phyloP scores from a whole-genome alignment of 257 asterid species.

The Gentiana macrophylla region DNA sequence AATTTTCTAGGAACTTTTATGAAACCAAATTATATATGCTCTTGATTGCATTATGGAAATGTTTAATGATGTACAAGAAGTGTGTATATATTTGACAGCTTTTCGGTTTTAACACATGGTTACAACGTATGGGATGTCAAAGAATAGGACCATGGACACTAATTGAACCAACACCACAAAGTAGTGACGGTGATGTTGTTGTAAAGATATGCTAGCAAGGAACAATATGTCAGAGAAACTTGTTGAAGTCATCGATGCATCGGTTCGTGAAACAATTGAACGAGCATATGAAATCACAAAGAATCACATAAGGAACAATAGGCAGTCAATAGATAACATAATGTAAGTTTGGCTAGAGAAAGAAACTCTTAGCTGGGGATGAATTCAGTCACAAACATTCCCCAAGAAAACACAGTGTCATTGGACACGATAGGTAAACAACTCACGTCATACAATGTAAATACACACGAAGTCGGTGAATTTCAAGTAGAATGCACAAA shows the following conservation, averaged over 20 bases:
- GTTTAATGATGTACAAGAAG: no score
- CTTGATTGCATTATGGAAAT: no score
- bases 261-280: slow-evolving; percentile 28
- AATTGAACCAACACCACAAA: slow-evolving; percentile 42
- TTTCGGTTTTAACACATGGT: slow-evolving; percentile 36
- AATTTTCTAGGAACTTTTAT: no score
- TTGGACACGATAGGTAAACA: slow-evolving; percentile 34
- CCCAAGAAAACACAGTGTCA: slow-evolving; percentile 22
- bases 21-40: no score
- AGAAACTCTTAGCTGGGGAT: slow-evolving; percentile 56
- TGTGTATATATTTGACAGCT: neutral
- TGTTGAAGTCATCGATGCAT: slow-evolving; percentile 49
- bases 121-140: slow-evolving; percentile 60
- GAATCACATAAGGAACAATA: slow-evolving; percentile 40
- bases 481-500: no score
- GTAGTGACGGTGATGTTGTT: slow-evolving; percentile 36
- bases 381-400: slow-evolving; percentile 47
- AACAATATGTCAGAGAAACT: slow-evolving; percentile 68
- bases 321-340: slow-evolving; percentile 53
- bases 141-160: slow-evolving; percentile 57
- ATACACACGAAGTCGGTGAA: no score
- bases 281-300: slow-evolving; percentile 47
- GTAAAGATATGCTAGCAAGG: slow-evolving; percentile 55
- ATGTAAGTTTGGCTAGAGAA: slow-evolving; percentile 55
- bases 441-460: slow-evolving; percentile 2